These are phyloP conservation scores for Coemansia sp. DNA, from an alignment of 192 early-diverging fungal species.

Conservation along the genomic window DNA sequence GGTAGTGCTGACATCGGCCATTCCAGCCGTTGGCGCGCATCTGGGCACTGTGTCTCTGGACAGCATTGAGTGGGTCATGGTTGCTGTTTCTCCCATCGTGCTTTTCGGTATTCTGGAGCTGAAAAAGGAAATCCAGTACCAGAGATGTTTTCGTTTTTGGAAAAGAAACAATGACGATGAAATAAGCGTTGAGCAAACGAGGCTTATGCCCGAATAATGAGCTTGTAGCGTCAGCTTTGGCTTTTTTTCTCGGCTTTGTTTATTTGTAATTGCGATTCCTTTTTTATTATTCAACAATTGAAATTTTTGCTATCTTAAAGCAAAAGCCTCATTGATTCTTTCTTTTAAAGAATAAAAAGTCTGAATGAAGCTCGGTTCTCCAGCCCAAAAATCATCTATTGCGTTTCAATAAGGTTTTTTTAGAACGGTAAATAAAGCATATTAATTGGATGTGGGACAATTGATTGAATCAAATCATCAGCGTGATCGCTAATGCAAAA, in stretches of 20 bases:
- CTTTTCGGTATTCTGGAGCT: constrained; percentile 31
- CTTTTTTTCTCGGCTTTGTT: not conserved
- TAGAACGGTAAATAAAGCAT: too few species aligned
- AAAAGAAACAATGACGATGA: not conserved
- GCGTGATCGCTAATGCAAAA: not conserved
- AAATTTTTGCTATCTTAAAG: too few species aligned
- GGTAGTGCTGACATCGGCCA: constrained; percentile 13
- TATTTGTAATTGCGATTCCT: too few species aligned
- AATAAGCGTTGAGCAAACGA: not conserved
- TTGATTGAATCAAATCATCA: not conserved
- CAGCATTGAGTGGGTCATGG: constrained; percentile 36
- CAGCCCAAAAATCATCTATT: too few species aligned
- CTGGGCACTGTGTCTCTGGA: constrained; percentile 36
- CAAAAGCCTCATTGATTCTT: too few species aligned
- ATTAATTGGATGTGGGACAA: too few species aligned
- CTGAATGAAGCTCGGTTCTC: too few species aligned
- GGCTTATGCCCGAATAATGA: not conserved
- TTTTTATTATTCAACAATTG: too few species aligned
- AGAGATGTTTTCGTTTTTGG: constrained; percentile 1
- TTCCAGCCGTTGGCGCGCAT: constrained; percentile 27
- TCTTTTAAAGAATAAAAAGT: too few species aligned
- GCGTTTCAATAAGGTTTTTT: too few species aligned
- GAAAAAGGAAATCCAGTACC: constrained; percentile 27
- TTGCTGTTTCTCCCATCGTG: constrained; percentile 22
- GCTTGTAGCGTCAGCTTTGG: not conserved